Base-by-base conservation (phyloP, 164 flowering plant genomes). In the Chloranthus sessilifolius region DNA sequence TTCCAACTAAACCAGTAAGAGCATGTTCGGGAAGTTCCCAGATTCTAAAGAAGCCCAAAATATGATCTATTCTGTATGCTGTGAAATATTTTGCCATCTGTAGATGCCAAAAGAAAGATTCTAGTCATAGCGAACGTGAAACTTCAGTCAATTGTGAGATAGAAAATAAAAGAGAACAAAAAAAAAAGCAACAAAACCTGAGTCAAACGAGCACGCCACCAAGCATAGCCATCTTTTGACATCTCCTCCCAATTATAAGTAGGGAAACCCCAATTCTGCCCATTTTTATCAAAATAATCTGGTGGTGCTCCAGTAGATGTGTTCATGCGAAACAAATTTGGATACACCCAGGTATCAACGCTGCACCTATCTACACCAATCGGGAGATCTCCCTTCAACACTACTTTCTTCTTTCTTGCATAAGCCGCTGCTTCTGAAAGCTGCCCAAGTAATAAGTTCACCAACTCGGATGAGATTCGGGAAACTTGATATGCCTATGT, bases 11-110 rank as follows among this genome's bases (percentile, higher is more conserved):
- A 53, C 96, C 98, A 6, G 95, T 88, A 64, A 69, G 55, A 52
- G 96, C 86, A 77, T 88, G 96, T 16, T 88, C 98, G 12, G 96
- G 95, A 64, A 92, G 87, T 65, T 92, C 98, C 98, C 98, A 92
- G 36, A 92, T 92, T 61, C 98, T 76, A 57, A 92, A 92, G 88
- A 92, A 92, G 17, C 98, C 98, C 70, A 88, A 65, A 36, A 92
- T 75, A 59, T 92, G 98, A 73, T 92, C 98, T 59, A 92, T 92
- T 62, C 98, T 77, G 68, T 92, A 92, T 28, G 98, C 95, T 3
- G 98, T 82, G 67, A 92, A 92, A 64, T 88, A 88, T 39, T 92
- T 92, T 30, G 78, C 83, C 98, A 92, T 85, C 98, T 92, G 75
- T 27, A 28, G n/a, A 47, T 27, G 25, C 2, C 27, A 63, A 47